These are phyloP conservation scores for Botrytis byssoidea DNA, from an alignment of 2,329 filamentous ascomycete genomes.

Conservation along the genomic window DNA sequence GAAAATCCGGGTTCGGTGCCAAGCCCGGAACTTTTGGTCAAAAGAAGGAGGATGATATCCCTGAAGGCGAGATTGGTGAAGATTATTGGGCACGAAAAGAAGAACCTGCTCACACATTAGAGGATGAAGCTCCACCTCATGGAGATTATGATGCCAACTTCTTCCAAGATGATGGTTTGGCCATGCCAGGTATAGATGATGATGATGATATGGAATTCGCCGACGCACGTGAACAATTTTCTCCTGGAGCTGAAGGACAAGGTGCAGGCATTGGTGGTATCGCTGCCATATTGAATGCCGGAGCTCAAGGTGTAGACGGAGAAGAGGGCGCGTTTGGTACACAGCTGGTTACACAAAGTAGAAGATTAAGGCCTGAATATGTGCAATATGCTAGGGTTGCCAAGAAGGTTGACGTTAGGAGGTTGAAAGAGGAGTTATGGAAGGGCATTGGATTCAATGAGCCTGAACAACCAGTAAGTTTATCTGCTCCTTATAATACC, in stretches of 20 bases:
- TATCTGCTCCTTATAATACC: background rate
- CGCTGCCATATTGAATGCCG: constrained; percentile 51
- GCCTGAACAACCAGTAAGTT: constrained; percentile 48
- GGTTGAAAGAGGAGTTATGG: constrained; percentile 70
- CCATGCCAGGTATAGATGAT: constrained; percentile 58
- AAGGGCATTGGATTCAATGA: constrained; percentile 60
- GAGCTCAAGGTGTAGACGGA: constrained; percentile 44
- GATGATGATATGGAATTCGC: constrained; percentile 74
- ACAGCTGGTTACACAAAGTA: constrained; percentile 63
- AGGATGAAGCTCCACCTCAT: constrained; percentile 57
- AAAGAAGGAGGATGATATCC: constrained; percentile 54
- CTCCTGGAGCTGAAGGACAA: constrained; percentile 54
- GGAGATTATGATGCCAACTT: constrained; percentile 97
- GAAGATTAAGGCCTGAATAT: constrained; percentile 64
- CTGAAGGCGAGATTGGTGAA: constrained; percentile 83
- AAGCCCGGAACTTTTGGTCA: constrained; percentile 46
- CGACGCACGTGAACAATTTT: constrained; percentile 77
- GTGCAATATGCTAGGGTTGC: constrained; percentile 69
- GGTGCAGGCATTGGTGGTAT: constrained; percentile 49
- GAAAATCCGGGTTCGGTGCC: constrained; percentile 53
- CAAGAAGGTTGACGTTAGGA: constrained; percentile 68
- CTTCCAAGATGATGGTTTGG: constrained; percentile 84
- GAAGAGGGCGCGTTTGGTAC: constrained; percentile 56
- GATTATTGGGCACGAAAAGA: constrained; percentile 86
- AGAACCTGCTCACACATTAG: constrained; percentile 47